Conservation (phyloP, 1,284 basidiomycete species). For the Vanrija humicola region DNA sequence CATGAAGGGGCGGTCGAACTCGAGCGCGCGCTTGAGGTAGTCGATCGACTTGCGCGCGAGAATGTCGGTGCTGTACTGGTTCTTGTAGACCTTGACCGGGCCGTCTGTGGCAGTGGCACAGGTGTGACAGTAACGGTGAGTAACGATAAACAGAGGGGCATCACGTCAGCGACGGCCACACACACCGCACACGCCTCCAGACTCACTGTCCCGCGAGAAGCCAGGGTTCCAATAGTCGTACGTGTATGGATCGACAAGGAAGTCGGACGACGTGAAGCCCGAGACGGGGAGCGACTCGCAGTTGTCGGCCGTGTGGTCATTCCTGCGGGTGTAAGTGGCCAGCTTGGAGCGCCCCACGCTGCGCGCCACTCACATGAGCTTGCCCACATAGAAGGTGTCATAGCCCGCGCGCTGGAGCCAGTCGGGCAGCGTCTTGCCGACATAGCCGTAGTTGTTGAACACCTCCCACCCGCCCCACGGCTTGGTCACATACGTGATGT, state of each 20-base stretch:
- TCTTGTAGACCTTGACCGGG: slow-evolving; percentile 20
- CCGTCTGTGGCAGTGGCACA: slow-evolving; percentile 7
- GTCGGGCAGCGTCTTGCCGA: slow-evolving; percentile 28
- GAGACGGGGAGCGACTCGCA: slow-evolving; percentile 22
- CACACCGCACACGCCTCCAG: too few species aligned
- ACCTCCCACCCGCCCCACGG: slow-evolving; percentile 35
- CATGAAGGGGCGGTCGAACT: slow-evolving; percentile 31
- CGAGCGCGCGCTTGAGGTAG: slow-evolving; percentile 22
- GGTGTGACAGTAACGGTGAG: too few species aligned
- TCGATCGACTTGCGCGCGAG: slow-evolving; percentile 27
- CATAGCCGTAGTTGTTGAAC: slow-evolving; percentile 35
- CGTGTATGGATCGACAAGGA: slow-evolving; percentile 37
- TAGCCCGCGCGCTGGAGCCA: slow-evolving; percentile 35
- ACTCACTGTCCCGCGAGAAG: slow-evolving; percentile 21
- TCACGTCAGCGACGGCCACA: too few species aligned
- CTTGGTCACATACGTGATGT: slow-evolving; percentile 29
- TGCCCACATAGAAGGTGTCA: slow-evolving; percentile 37
- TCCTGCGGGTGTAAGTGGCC: slow-evolving; percentile 10
- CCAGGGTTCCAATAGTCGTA: slow-evolving; percentile 36
- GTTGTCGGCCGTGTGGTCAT: slow-evolving; percentile 30
- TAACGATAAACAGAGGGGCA: too few species aligned
- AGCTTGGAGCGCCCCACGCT: neutral
- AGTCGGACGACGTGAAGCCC: slow-evolving; percentile 24
- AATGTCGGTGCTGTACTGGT: slow-evolving; percentile 34
- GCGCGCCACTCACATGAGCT: slow-evolving; percentile 26